Base-by-base conservation (phyloP, 2,329 filamentous ascomycete species). In the Calonectria multiphialidica region DNA sequence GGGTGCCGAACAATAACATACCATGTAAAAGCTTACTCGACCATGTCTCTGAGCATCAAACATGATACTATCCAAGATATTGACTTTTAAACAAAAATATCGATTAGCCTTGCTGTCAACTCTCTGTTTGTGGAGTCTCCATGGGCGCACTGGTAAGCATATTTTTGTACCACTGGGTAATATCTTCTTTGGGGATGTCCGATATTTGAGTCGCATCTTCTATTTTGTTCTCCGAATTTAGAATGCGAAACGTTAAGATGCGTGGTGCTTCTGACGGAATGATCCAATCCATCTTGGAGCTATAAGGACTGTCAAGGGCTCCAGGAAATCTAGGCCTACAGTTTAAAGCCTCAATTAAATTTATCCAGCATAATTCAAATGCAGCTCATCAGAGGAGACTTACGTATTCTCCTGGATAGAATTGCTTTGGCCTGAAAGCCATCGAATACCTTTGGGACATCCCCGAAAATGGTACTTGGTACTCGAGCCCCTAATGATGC, bases 21-120 rank as follows among this genome's bases (percentile, higher is more conserved):
- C 95, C 93, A 98, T 98, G 84, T 98, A 98, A 84, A 98, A 98
- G 82, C 92, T 95, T 62, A 97, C 85, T 30, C 94, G 90, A 23
- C 95, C 95, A 83, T 98, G 95, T 53, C 95, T 89, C 84, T 98
- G 95, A 1, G 95, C 95, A 80, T 98, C 95, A 80, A 96, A 97
- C 95, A 98, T 98, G 80, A 98, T 93, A 63, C 95, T 84, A 81
- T 98, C 96, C 94, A 98, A 95, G 76, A 98, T 93, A 73, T 92
- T 90, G 16, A 91, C 73, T 71, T 37, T 3, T 5, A 21, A 40
- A 35, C 2, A 12, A 4, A 35, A 6, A 8, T 3, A 25, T 5
- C 9, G 10, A 28, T 61, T n/a, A 62, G n/a, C 1, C 1, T 21
- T 23, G 23, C 6, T 13, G 44, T 15, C 6, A 5, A 18, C 1